Base-by-base conservation (phyloP, 305 asterid species). In the Lippia alba region DNA sequence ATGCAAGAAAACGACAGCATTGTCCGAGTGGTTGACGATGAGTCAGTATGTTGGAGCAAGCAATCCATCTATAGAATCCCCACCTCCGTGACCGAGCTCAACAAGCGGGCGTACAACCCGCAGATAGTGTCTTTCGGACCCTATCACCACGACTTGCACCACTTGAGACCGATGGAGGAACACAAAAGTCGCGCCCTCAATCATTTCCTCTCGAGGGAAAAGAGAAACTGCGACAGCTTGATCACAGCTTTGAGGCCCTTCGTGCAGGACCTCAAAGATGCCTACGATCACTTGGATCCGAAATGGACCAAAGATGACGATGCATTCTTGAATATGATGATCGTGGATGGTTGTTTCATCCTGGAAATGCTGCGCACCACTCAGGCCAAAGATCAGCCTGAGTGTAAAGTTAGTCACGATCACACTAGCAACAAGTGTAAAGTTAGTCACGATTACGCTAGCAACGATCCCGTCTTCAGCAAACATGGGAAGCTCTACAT, bases 311-410 rank as follows among this genome's bases (percentile, higher is more conserved):
- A 48, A 0, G 54, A 79, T 24, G 39, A 30, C 0, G 46, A 70
- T 4, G 82, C 17, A 8, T 83, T 87, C 76, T n/a, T 87, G 48
- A 24, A 57, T 69, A 56, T 85, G 16, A 81, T 87, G 89, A 78
- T 85, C 8, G 45, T 80, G 5, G 94, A 87, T 53, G 91, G 91
- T 0, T 73, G 86, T 61, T 87, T 87, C 78, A 41, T 85, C 64
- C 66, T 83, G 56, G 91, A 87, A 61, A 67, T 87, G 0, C 64
- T 84, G 39, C 65, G 85, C 0, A 44, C 80, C 7, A 46, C 76
- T 5, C 0, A 5, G n/a, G 0, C 36, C 33, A 15, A n/a, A 4
- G 15, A 41, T 32, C 54, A 33, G 5, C 59, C 51, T 4, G n/a
- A n/a, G n/a, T 34, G n/a, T n/a, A n/a, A n/a, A n/a, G n/a, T n/a